Evolutionary conservation across 2,329 filamentous ascomycete genomes (phyloP), one percentile per base, ranked within the genome.

Genomic region (Colletotrichum graminicola): DNA sequence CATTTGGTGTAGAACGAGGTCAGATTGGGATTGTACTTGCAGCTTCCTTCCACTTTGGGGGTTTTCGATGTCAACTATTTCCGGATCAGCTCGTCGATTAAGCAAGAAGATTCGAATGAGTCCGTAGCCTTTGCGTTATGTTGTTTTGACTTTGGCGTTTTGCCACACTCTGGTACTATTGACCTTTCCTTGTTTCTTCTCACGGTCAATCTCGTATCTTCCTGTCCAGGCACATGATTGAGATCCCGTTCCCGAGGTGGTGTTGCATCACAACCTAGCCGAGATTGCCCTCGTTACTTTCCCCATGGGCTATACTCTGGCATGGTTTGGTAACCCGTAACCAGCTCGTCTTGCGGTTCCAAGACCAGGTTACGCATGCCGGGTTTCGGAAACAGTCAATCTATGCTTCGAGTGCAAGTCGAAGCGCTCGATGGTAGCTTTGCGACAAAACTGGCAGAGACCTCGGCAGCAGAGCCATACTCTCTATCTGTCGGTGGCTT

Each of bases 41-140:
- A 55, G 59, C 10, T 67, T 63, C 34, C 54, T 57, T 23, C 59
- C 52, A 39, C 47, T 29, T 72, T 55, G 16, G 41, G 60, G 23
- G 3, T 26, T n/a, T 36, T 16, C 43, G 16, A 52, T 54, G 59
- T 16, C 23, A 23, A 47, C 41, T 29, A 16, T 34, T 29, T 56
- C 60, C 32, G 47, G 47, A 52, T 23, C 52, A 29, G 36, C 47
- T 64, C 60, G 39, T 36, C 45, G 47, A 36, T 29, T 21, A 49
- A 36, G 45, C 54, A 60, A 64, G 51, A 55, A 67, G 32, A 59
- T 29, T 23, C 57, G 45, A 29, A 43, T 7, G 18, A 52, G 36
- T 21, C 57, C 45, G 36, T 43, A 11, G n/a, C 16, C 16, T 55
- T 62, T 12, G 36, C 47, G 36, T 66, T 54, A 63, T 43, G 2